Evolutionary conservation across 2,329 filamentous ascomycete genomes (phyloP), one percentile per base, ranked within the genome.

Genomic region (Neopestalotiopsis sp.): DNA sequence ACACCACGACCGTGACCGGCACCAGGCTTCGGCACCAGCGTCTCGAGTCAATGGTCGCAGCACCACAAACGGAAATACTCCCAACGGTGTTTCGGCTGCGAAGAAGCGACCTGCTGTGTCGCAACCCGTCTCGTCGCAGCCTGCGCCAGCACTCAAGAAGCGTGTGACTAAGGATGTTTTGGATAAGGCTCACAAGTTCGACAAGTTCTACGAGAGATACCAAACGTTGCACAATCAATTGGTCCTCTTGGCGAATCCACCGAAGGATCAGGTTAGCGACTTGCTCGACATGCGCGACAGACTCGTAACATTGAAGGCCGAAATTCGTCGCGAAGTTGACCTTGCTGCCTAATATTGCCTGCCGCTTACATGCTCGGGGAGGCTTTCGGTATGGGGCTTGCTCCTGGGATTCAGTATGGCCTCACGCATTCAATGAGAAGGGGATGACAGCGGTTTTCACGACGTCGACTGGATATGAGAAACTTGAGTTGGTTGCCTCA

Each of bases 171-270:
- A 79, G 20, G 86, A 88, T 17, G 78, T 90, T 3, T 76, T 90
- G 67, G 77, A 82, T 69, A 84, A 87, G 72, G 88, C 89, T 20
- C 80, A 83, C 70, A 82, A 79, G 70, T 91, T 90, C 80, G 87
- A 88, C 76, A 74, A 78, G 61, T 86, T 75, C 71, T 91, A 91
- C 74, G 81, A 85, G 66, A 84, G 84, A 69, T 91, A 91, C 75
- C 83, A 87, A 74, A 77, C 82, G 13, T 79, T 91, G 59, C 88
- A 91, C 74, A 78, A 83, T 69, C 85, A 90, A 78, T 83, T 91
- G 69, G 79, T 81, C 20, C 82, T 77, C 5, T 74, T 87, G 71
- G 81, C 83, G 49, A 82, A 88, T 65, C 87, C 89, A 3, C 83
- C 85, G 0, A 80, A 84, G 68, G 81, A 85, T 17, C 85, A 87